These are phyloP conservation scores for Begonia fuchsioides DNA, from an alignment of 306 rosid genomes.

Conservation along the genomic window DNA sequence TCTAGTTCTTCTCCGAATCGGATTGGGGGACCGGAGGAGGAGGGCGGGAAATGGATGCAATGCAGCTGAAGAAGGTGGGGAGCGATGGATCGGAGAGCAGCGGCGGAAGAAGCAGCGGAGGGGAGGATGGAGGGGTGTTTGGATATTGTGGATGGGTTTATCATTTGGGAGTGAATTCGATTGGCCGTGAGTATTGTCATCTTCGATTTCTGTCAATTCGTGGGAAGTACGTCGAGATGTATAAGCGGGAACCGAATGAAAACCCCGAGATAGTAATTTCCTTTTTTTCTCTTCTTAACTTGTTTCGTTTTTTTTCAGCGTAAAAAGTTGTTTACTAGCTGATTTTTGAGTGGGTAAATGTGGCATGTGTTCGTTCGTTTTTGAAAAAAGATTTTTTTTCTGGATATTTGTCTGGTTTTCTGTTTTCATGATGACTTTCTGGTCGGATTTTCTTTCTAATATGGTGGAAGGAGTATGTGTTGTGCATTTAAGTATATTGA, in stretches of 20 bases:
- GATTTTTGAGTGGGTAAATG: too few species aligned
- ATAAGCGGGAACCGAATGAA: conserved; percentile 79
- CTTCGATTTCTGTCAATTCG: conserved; percentile 59
- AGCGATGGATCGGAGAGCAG: conserved; percentile 17
- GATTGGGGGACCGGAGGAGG: background rate
- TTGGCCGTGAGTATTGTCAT: conserved; percentile 69
- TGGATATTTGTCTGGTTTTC: too few species aligned
- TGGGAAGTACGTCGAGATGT: conserved; percentile 60
- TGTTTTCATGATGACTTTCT: too few species aligned
- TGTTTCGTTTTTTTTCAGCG: background rate
- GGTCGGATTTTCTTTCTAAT: too few species aligned
- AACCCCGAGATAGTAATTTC: conserved; percentile 55
- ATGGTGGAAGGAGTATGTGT: too few species aligned
- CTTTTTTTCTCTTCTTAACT: background rate
- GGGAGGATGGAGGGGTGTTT: conserved; percentile 28
- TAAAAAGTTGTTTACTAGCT: too few species aligned
- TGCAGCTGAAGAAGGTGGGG: conserved; percentile 10
- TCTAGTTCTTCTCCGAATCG: too few species aligned
- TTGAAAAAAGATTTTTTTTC: too few species aligned
- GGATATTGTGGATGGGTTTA: conserved; percentile 83
- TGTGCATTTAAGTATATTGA: too few species aligned
- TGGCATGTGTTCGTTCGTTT: too few species aligned
- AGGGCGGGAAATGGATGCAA: conserved; percentile 1
- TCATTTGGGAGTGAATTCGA: conserved; percentile 67
- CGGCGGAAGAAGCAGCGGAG: conserved; percentile 10